These are phyloP conservation scores for Corylus americana DNA, from an alignment of 306 rosid species.

Conservation along the genomic window DNA sequence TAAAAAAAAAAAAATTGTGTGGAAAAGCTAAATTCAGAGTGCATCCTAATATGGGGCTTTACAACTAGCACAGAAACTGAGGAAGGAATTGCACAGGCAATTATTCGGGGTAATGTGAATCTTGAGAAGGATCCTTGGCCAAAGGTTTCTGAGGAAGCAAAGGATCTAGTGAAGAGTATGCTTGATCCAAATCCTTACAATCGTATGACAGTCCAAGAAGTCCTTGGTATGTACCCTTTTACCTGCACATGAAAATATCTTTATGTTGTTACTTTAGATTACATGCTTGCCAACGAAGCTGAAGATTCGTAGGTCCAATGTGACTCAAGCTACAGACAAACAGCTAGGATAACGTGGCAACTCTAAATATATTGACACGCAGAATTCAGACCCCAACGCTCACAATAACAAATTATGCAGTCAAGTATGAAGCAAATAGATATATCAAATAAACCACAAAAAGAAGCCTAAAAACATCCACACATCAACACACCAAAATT, in stretches of 20 bases:
- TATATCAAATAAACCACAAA: too few relatives aligned
- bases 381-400: too few relatives aligned
- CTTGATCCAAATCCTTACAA: slow-evolving; percentile 82
- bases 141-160: slow-evolving; percentile 85
- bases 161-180: slow-evolving; percentile 65
- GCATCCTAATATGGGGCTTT: slow-evolving; percentile 33
- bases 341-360: background rate
- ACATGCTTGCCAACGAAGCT: background rate
- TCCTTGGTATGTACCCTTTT: slow-evolving; percentile 62
- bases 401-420: too few relatives aligned
- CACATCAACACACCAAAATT: too few relatives aligned
- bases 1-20: background rate
- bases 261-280: background rate
- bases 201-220: slow-evolving; percentile 74
- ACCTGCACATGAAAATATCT: background rate
- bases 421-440: too few relatives aligned
- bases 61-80: slow-evolving; percentile 67
- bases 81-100: slow-evolving; percentile 94
- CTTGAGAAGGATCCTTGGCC: slow-evolving; percentile 91
- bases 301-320: background rate
- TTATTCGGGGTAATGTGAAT: slow-evolving; percentile 59
- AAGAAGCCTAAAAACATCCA: too few relatives aligned
- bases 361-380: background rate
- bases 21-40: background rate
- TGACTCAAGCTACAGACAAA: background rate